Evolutionary conservation across 2,329 filamentous ascomycete genomes (phyloP), one percentile per base, ranked within the genome.

Genomic region (Xylaria sp.): DNA sequence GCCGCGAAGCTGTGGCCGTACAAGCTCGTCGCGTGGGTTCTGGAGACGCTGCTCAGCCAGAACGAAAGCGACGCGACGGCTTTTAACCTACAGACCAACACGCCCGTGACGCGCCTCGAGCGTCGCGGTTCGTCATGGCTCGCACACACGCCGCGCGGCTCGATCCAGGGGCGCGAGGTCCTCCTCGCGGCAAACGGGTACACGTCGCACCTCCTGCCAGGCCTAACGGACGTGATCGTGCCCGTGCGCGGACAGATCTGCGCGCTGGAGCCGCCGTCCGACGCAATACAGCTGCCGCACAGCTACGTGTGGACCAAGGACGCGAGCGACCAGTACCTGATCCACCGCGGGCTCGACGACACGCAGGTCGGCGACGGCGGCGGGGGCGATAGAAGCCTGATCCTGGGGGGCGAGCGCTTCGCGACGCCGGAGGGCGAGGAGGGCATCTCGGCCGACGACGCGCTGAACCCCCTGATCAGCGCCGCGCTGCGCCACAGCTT

Each of bases 181-280:
- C 84, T 97, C 19, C 85, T 97, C 17, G 91, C 93, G 4, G 95
- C 92, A 0, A 97, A 97, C 76, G 94, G 84, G 3, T 97, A 97
- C 79, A 94, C 93, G 0, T 93, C 92, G 1, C 85, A 90, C 68
- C 84, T 97, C 3, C 81, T 95, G 1, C 92, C 92, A 0, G 77
- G 82, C 39, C 90, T 95, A 73, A 83, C 86, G 8, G 67, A 71
- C 62, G 80, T 94, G 1, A 92, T 92, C 0, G 76, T 82, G 51
- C 94, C 94, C 0, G 89, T 92, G 1, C 85, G 92, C 27, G 93
- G 92, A 0, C 89, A 94, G 75, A 89, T 94, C 81, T 87, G 86
- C 50, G 87, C 90, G 0, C 84, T 94, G 21, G 74, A 84, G 3
- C 90, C 91, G 4, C 88, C 89, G 0, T 65, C 17, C 3, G 62